These are phyloP conservation scores for Aspergillus funiculosus DNA, from an alignment of 495 filamentous ascomycete species.

Conservation along the genomic window DNA sequence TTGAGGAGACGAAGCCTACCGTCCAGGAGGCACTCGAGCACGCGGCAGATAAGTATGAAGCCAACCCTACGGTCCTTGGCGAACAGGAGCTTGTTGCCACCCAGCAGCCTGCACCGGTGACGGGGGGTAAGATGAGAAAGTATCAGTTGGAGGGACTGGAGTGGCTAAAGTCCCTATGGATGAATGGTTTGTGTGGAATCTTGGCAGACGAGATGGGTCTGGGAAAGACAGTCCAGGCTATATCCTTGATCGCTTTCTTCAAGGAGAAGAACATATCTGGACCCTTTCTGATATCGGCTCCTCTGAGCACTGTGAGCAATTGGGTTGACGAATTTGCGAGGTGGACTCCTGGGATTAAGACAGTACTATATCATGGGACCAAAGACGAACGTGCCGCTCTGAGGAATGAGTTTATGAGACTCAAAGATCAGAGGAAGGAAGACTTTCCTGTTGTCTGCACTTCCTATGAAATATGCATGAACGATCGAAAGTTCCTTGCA, in stretches of 20 bases:
- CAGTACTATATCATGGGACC: slow-evolving; percentile 82
- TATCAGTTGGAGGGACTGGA: slow-evolving; percentile 94
- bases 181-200: slow-evolving; percentile 94
- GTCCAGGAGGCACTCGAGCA: slow-evolving; percentile 51
- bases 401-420: slow-evolving; percentile 53
- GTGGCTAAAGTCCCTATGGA: slow-evolving; percentile 80
- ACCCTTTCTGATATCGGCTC: slow-evolving; percentile 84
- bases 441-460: slow-evolving; percentile 90
- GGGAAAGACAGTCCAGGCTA: slow-evolving; percentile 93
- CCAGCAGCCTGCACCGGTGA: slow-evolving; percentile 75
- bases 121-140: slow-evolving; percentile 82
- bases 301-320: slow-evolving; percentile 85
- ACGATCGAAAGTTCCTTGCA: slow-evolving; percentile 71
- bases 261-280: slow-evolving; percentile 81
- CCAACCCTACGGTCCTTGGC: slow-evolving; percentile 59
- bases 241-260: slow-evolving; percentile 81
- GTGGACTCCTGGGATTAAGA: slow-evolving; percentile 83
- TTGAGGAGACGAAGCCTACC: slow-evolving; percentile 45
- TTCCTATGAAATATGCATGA: slow-evolving; percentile 91
- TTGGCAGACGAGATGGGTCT: slow-evolving; percentile 97
- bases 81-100: slow-evolving; percentile 74
- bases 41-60: slow-evolving; percentile 48
- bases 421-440: slow-evolving; percentile 53
- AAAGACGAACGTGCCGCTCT: slow-evolving; percentile 69
- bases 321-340: slow-evolving; percentile 93